Evolutionary conservation across 2,329 filamentous ascomycete species (phyloP).

Genomic region (Nigrograna mackinnonii): DNA sequence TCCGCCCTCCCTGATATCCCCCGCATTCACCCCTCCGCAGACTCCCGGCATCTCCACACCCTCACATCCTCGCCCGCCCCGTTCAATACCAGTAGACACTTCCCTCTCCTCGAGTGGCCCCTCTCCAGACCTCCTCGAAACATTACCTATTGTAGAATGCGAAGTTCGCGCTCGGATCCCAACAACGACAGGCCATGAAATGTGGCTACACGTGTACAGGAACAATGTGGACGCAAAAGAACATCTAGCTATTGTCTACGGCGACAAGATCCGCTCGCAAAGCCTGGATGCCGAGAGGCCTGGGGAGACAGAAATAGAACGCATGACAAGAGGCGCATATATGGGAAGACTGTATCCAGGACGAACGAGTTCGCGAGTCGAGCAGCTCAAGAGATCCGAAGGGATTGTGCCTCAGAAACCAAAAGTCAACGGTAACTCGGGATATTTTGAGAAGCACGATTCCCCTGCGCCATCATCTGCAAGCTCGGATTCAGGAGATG

Average conservation of each 20-base stretch:
- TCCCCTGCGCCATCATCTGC: conserved; percentile 20
- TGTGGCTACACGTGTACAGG: conserved; percentile 94
- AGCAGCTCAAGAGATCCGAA: conserved; percentile 50
- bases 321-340: conserved; percentile 95
- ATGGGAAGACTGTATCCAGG: conserved; percentile 86
- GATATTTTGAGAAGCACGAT: conserved; percentile 10
- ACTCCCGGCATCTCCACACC: conserved; percentile 37
- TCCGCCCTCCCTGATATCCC: conserved; percentile 50
- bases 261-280: conserved; percentile 75
- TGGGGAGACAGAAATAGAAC: conserved; percentile 83
- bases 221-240: conserved; percentile 95
- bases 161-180: conserved; percentile 94
- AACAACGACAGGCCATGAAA: conserved; percentile 87
- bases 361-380: conserved; percentile 72
- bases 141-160: conserved; percentile 85
- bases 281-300: conserved; percentile 70
- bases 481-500: conserved; percentile 27
- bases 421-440: conserved; percentile 8
- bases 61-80: conserved; percentile 36
- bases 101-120: conserved; percentile 36
- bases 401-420: conserved; percentile 19
- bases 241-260: conserved; percentile 96
- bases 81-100: conserved; percentile 49
- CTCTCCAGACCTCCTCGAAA: conserved; percentile 74
- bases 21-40: conserved; percentile 48